These are phyloP conservation scores for Ogataea trehalophila DNA, from an alignment of 805 yeast genomes.

Conservation along the genomic window DNA sequence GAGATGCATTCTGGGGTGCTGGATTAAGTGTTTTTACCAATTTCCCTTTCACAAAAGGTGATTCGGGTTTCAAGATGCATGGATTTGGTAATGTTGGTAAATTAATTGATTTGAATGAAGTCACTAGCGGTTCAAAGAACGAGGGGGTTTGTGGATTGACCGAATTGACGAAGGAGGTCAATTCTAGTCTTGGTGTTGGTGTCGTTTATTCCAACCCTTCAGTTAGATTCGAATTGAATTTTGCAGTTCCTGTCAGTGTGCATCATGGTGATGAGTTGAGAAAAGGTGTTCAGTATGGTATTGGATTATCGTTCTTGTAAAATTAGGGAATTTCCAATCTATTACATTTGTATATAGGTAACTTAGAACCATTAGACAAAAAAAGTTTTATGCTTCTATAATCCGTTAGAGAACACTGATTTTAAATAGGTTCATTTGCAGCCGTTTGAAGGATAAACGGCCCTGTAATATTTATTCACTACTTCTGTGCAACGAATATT, in stretches of 20 bases:
- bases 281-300: slow-evolving; percentile 55
- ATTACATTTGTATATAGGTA: no score
- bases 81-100: slow-evolving; percentile 45
- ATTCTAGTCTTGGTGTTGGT: slow-evolving; percentile 38
- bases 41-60: slow-evolving; percentile 37
- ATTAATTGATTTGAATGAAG: slow-evolving; percentile 25
- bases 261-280: slow-evolving; percentile 43
- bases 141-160: slow-evolving; percentile 30
- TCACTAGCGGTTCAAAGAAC: slow-evolving; percentile 7
- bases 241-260: slow-evolving; percentile 43
- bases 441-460: no score
- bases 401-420: no score
- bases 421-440: no score
- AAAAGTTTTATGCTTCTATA: no score
- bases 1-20: slow-evolving; percentile 42
- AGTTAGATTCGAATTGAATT: slow-evolving; percentile 55
- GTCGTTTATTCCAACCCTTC: slow-evolving; percentile 50
- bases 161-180: no score
- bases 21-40: slow-evolving; percentile 41
- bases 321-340: background rate
- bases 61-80: slow-evolving; percentile 45
- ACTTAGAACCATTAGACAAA: no score
- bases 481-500: no score
- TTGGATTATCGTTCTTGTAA: slow-evolving; percentile 53
- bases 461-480: no score